Evolutionary conservation across 805 yeast genomes (phyloP), one percentile per base, ranked within the genome.

Genomic region (Metschnikowia lachancei): DNA sequence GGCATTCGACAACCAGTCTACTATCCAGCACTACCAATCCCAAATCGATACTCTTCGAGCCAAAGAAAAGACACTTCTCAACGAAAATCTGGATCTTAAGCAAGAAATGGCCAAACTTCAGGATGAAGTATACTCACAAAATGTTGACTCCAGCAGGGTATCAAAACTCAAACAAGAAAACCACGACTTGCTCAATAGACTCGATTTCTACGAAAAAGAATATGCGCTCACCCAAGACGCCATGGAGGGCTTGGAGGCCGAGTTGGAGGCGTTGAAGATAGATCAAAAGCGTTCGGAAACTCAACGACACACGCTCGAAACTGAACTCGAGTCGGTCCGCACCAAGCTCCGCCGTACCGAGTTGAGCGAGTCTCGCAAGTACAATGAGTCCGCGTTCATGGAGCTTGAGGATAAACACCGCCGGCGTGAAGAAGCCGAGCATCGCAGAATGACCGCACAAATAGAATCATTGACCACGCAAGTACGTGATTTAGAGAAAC

Each of bases 401-500:
- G 66, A 53, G 50, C 53, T 61, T 30, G 64, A 60, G 28, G 56
- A 55, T 16, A 49, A 55, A 18, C 58, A 52, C 39, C 47, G 57
- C 32, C 49, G 52, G 46, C 57, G 54, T 19, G 49, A 55, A 28
- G 59, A 60, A 31, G 53, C 59, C 5, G 74, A 71, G 45, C 55
- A 40, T 31, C 41, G 28, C 20, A 49, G 57, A 14, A 29, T 52
- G 46, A 36, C 54, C 56, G 47, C 41, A 46, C 66, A 75, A 45
- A 60, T 75, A 10, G 67, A 65, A 12, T 57, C 61, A 4, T 56
- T 75, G 45, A 67, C 65, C 29, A 54, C 57, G 16, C 73, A 74
- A 36, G 64, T 74, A 17, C 53, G 61, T 3, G 62, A 60, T 18
- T 58, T 76, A 13, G 59, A 64, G 36, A 60, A 62, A 28, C 72